Evolutionary conservation across 208 protist genomes (phyloP).

Genomic region (Leishmania tarentolae): DNA sequence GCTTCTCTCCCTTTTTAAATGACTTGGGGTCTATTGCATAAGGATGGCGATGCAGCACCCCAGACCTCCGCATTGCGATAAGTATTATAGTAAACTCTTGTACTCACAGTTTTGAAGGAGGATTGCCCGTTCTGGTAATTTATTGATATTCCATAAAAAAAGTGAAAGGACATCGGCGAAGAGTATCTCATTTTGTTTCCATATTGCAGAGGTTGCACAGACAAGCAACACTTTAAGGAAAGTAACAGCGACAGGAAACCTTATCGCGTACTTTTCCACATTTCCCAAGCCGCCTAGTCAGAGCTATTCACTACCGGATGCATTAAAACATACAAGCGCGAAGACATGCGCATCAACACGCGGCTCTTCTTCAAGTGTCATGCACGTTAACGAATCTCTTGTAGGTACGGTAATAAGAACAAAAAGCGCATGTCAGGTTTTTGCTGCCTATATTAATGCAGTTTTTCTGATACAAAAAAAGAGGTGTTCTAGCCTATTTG

Average conservation of each 20-base stretch:
- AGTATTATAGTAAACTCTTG: not conserved
- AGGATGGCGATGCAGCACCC: constrained; percentile 29
- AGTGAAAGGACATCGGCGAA: not conserved
- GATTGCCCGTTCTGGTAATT: not conserved
- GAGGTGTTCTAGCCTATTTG: not conserved
- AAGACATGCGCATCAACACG: not conserved
- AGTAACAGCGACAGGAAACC: not conserved
- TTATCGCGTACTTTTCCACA: not conserved
- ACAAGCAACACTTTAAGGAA: not conserved
- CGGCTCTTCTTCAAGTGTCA: not conserved
- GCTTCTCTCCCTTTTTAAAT: constrained; percentile 25
- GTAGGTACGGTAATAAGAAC: not conserved
- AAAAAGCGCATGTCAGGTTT: not conserved
- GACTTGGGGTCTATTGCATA: constrained; percentile 56
- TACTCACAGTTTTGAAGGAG: too few relatives aligned
- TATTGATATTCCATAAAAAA: not conserved
- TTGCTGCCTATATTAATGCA: not conserved
- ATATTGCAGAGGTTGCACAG: not conserved
- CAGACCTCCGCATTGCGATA: not conserved
- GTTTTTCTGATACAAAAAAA: not conserved
- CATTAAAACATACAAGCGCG: not conserved
- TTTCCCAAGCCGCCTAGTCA: not conserved
- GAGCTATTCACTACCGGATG: not conserved
- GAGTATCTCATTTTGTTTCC: not conserved
- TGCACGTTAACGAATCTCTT: not conserved